Evolutionary conservation across 768 basidiomycete genomes (phyloP), one percentile per base, ranked within the genome.

Genomic region (Mycena venus): DNA sequence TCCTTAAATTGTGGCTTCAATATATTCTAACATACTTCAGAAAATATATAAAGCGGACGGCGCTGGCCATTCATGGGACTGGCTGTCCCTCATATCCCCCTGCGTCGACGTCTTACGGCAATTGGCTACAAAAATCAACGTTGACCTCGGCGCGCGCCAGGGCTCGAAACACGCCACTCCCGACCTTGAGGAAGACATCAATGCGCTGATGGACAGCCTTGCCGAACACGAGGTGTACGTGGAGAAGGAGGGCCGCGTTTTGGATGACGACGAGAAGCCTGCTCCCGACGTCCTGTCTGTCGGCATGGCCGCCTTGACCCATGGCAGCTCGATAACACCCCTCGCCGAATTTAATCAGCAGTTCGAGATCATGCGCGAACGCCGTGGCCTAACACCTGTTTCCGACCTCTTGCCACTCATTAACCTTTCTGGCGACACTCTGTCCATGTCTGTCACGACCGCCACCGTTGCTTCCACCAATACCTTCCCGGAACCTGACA

Each of bases 181-280:
- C 3, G 70, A 84, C 56, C 72, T 86, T 0, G 38, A 63, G 8
- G 70, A 78, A 1, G 85, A 87, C 42, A 83, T 86, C 25, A 14
- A 42, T 0, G 60, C 68, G 11, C 73, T 82, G 11, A 79, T 79
- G 78, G 40, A 51, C 17, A 78, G 80, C 19, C 73, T 82, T 0
- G 47, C 31, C 0, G 63, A 75, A 21, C 80, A 80, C 60, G 42
- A 70, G 2, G 81, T 83, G 0, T 81, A 83, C 61, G 31, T 27
- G 11, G 25, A 69, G 15, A 75, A 79, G 25, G 60, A 65, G 3
- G 80, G 80, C 2, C 79, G 81, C 1, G 47, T 63, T 11, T 27
- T 80, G 15, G 78, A 80, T 10, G 61, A 38, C 27, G 76, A 73
- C 3, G 73, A 79, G 10, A 59, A 31, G 23, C 68, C 72, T 0